Base-by-base conservation (phyloP, 1,284 basidiomycete species). In the Trichosporon ovoides region DNA sequence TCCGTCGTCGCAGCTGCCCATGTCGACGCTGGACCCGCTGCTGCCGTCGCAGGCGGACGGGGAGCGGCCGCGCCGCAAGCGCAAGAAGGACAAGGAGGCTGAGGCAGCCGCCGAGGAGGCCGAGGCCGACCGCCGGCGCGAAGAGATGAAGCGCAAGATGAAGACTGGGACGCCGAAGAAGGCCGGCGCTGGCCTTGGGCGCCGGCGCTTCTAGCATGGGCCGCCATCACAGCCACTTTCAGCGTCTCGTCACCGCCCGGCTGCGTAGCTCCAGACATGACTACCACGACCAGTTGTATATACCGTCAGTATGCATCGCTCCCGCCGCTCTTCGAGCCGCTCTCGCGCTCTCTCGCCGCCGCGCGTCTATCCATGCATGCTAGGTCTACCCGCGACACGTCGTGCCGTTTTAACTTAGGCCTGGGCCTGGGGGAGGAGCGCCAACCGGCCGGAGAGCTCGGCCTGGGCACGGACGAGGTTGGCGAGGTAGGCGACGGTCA, bases 401-500 rank as follows among this genome's bases (percentile, higher is more conserved):
- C 12, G 43, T 48, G 43, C 43, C 43, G n/a, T 48, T 48, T 48
- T 36, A 48, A n/a, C 46, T 38, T 55, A 51, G 43, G 43, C 43
- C 59, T 61, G 58, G 52, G 65, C 68, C 59, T 73, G 69, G 60
- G 71, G 70, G 57, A 91, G 83, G 59, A 98, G 83, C 55, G 90
- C 88, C 72, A 98, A 81, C 68, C 95, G 84, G 48, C 91, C 85
- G 3, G 92, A 90, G 40, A 98, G 85, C 78, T 98, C 94, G 56
- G 91, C 89, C 80, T 98, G 95, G 61, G 91, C 87, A 66, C 92
- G 85, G 56, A 98, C 88, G 65, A 98, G 83, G 77, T 92, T 97
- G 49, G 92, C 88, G 66, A 98, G 83, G 80, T 98, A 98, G 46
- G 91, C 90, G 57, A 98, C 85, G 87, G 94, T 95, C 65, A 96